phyloP scores from a whole-genome alignment of 1,139 yeast species.

The Trichomonascaceae sp. region DNA sequence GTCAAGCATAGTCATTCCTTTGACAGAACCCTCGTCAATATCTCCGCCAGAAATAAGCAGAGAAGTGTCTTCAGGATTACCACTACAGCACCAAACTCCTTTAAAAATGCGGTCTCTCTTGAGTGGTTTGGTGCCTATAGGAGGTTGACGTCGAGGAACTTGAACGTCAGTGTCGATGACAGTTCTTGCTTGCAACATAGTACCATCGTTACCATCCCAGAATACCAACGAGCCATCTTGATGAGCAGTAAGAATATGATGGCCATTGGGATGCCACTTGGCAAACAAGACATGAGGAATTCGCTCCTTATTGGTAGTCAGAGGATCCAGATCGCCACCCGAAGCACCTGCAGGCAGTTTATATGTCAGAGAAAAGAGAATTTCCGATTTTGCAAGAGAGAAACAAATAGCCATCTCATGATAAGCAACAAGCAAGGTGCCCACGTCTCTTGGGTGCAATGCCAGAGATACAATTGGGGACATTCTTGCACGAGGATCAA shows the following conservation, averaged over 20 bases:
- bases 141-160: slow-evolving; percentile 34
- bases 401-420: slow-evolving; percentile 63
- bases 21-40: slow-evolving; percentile 40
- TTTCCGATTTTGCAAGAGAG: slow-evolving; percentile 55
- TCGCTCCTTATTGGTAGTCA: slow-evolving; percentile 26
- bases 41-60: slow-evolving; percentile 69
- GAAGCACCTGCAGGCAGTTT: slow-evolving; percentile 56
- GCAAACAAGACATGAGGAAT: slow-evolving; percentile 56
- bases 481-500: slow-evolving; percentile 31
- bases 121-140: slow-evolving; percentile 11
- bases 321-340: slow-evolving; percentile 52
- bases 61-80: slow-evolving; percentile 74
- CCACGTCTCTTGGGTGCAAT: slow-evolving; percentile 88
- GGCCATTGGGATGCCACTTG: slow-evolving; percentile 88
- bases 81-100: slow-evolving; percentile 67
- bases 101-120: slow-evolving; percentile 38
- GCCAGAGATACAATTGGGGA: slow-evolving; percentile 61
- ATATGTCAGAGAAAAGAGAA: slow-evolving; percentile 53
- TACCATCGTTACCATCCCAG: slow-evolving; percentile 85
- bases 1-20: slow-evolving; percentile 58
- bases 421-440: slow-evolving; percentile 69
- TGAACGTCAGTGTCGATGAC: slow-evolving; percentile 61
- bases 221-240: slow-evolving; percentile 79
- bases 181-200: slow-evolving; percentile 67
- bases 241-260: slow-evolving; percentile 73